Conservation (phyloP, 2,329 filamentous ascomycete genomes). For the Alternaria novae-zelandiae region DNA sequence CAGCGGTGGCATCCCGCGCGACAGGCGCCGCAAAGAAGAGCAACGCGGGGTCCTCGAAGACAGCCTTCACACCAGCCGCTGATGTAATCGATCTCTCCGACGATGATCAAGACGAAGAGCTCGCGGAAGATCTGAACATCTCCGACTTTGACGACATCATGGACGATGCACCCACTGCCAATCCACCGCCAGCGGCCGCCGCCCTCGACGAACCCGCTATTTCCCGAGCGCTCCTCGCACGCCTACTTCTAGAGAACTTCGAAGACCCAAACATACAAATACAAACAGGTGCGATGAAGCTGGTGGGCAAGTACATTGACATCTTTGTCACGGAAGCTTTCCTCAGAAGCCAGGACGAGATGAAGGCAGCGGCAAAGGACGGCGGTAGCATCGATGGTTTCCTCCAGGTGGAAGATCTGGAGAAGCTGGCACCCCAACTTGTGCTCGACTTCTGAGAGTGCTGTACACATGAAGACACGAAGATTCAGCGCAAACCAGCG, state of each 20-base stretch:
- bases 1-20: slow-evolving; percentile 11
- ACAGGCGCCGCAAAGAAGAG: slow-evolving; percentile 23
- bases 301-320: slow-evolving; percentile 86
- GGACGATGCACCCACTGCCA: slow-evolving; percentile 28
- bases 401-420: slow-evolving; percentile 86
- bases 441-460: slow-evolving; percentile 77
- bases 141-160: slow-evolving; percentile 43
- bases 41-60: slow-evolving; percentile 20
- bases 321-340: slow-evolving; percentile 90
- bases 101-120: slow-evolving; percentile 35
- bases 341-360: slow-evolving; percentile 76
- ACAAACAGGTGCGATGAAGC: slow-evolving; percentile 60
- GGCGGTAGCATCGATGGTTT: slow-evolving; percentile 62
- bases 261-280: slow-evolving; percentile 53
- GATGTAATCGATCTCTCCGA: slow-evolving; percentile 41
- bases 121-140: slow-evolving; percentile 21
- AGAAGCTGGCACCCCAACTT: slow-evolving; percentile 84
- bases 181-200: slow-evolving; percentile 12
- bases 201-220: slow-evolving; percentile 56
- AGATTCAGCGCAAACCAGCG: not conserved
- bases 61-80: slow-evolving; percentile 27
- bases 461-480: not conserved
- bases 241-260: slow-evolving; percentile 81
- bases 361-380: slow-evolving; percentile 54
- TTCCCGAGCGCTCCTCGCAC: slow-evolving; percentile 75